phyloP scores from a whole-genome alignment of 2,329 filamentous ascomycete species.

The Fusarium sp. region DNA sequence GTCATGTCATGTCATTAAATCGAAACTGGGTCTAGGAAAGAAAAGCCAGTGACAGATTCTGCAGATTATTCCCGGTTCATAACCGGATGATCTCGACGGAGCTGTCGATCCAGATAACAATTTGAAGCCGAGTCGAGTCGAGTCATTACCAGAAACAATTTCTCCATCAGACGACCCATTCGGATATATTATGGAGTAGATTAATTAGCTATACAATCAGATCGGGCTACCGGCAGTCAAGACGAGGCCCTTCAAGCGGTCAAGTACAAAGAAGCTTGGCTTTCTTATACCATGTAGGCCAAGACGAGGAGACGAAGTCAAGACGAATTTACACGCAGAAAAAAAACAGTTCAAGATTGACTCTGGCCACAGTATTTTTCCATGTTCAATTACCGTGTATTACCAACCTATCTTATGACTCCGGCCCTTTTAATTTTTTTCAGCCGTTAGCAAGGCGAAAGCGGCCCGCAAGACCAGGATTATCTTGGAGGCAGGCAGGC shows the following conservation, averaged over 20 bases:
- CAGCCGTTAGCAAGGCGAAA: slow-evolving; percentile 28
- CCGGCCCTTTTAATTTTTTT: slow-evolving; percentile 25
- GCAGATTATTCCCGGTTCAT: slow-evolving; percentile 38
- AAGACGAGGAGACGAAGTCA: background rate
- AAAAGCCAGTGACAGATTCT: slow-evolving; percentile 15
- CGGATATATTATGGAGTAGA: background rate
- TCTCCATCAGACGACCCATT: background rate
- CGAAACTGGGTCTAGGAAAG: slow-evolving; percentile 2
- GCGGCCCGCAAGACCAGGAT: slow-evolving; percentile 34
- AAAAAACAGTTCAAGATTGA: background rate
- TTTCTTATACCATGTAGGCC: background rate
- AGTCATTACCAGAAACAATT: background rate
- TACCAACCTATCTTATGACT: background rate
- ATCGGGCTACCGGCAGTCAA: slow-evolving; percentile 13
- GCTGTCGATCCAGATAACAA: slow-evolving; percentile 2
- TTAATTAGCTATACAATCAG: background rate
- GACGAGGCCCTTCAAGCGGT: background rate
- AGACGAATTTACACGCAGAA: slow-evolving; percentile 1
- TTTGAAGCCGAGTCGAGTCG: background rate
- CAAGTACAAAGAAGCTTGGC: background rate
- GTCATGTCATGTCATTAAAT: slow-evolving; percentile 24
- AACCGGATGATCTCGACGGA: slow-evolving; percentile 28
- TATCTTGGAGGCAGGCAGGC: background rate
- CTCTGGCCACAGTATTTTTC: background rate
- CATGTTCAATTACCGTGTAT: background rate